Percentiles rank a stretch among this genome's conserved stretches.
phyloP scores from a whole-genome alignment of 768 basidiomycete species.

The Agrocybe praecox region DNA sequence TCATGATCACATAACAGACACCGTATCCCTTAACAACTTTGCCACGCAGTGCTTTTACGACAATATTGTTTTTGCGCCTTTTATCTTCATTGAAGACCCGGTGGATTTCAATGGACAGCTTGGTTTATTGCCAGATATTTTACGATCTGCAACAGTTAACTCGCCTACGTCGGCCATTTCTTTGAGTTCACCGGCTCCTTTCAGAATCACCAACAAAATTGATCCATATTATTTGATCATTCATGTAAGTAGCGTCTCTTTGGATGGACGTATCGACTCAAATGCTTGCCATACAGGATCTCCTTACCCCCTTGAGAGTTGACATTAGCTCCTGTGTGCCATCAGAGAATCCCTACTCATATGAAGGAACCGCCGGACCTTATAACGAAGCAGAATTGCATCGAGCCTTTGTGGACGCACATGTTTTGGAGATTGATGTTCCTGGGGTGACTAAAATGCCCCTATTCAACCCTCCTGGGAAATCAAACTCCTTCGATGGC shows the following conservation, averaged over 20 bases:
- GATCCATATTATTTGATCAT: slow-evolving; percentile 93
- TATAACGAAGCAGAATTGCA: slow-evolving; percentile 74
- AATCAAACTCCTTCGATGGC: background rate
- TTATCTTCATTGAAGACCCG: slow-evolving; percentile 95
- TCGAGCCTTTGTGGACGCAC: slow-evolving; percentile 61
- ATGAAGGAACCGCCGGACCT: slow-evolving; percentile 62
- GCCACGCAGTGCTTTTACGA: slow-evolving; percentile 86
- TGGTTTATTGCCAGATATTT: slow-evolving; percentile 45
- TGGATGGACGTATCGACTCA: background rate
- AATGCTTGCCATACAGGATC: slow-evolving; percentile 43
- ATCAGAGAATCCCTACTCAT: slow-evolving; percentile 63
- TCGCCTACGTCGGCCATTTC: slow-evolving; percentile 23
- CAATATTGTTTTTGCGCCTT: slow-evolving; percentile 94
- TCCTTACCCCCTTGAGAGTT: slow-evolving; percentile 69
- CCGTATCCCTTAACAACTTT: slow-evolving; percentile 2
- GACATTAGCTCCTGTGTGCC: slow-evolving; percentile 64
- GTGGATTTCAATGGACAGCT: slow-evolving; percentile 66
- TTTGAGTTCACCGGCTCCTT: slow-evolving; percentile 26
- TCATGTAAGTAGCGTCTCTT: slow-evolving; percentile 48
- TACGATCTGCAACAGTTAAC: slow-evolving; percentile 36
- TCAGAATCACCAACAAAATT: slow-evolving; percentile 68
- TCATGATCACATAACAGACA: background rate
- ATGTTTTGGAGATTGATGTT: slow-evolving; percentile 55
- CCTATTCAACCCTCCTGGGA: slow-evolving; percentile 37
- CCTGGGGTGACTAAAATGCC: slow-evolving; percentile 39